These are phyloP conservation scores for Quercus phellos DNA, from an alignment of 331 rosid species.

Conservation along the genomic window DNA sequence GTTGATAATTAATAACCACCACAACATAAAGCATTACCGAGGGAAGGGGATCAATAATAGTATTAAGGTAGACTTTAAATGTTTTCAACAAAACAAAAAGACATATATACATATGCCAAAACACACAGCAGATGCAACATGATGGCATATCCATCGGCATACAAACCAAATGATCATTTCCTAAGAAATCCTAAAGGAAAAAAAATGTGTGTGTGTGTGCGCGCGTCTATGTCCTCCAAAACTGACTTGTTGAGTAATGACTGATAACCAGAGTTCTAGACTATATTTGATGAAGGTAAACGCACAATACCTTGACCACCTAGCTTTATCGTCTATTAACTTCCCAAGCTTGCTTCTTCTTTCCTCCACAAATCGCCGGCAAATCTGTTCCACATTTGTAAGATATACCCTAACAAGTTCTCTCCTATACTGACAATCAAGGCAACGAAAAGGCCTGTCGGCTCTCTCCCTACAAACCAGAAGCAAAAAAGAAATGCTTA, in stretches of 20 bases:
- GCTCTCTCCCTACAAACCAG: slow-evolving; percentile 79
- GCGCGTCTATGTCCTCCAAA: not conserved
- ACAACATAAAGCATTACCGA: not conserved
- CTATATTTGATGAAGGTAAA: slow-evolving; percentile 1
- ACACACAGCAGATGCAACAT: not conserved
- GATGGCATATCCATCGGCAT: not conserved
- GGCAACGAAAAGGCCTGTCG: slow-evolving; percentile 95
- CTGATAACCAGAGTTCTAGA: not conserved
- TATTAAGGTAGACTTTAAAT: not conserved
- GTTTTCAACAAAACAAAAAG: not conserved
- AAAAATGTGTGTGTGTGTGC: too few relatives aligned
- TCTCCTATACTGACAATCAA: slow-evolving; percentile 95
- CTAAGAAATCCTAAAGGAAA: not conserved
- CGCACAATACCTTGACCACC: slow-evolving; percentile 86
- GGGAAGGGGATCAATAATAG: not conserved
- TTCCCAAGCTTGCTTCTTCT: slow-evolving; percentile 84
- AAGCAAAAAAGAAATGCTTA: slow-evolving; percentile 20
- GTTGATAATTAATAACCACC: not conserved
- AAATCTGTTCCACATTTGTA: slow-evolving; percentile 94
- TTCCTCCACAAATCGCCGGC: slow-evolving; percentile 98
- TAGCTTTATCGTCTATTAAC: slow-evolving; percentile 87
- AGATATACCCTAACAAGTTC: slow-evolving; percentile 98
- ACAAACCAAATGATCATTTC: not conserved
- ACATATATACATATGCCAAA: not conserved
- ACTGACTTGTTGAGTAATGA: too few relatives aligned